These are phyloP conservation scores for Plectranthus barbatus DNA, from an alignment of 257 asterid species.

Conservation along the genomic window DNA sequence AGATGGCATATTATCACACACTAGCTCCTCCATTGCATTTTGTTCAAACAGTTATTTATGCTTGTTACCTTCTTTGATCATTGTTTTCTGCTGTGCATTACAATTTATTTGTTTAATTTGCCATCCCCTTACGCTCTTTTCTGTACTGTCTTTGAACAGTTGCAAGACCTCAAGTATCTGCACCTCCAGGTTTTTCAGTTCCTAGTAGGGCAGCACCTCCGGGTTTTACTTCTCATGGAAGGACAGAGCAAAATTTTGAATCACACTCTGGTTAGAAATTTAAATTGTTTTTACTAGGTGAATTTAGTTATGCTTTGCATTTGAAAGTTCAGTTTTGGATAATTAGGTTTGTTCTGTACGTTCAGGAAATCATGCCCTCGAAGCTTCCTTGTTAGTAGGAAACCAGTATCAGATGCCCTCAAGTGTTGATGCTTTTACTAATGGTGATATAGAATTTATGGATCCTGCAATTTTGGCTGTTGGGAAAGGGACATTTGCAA, in stretches of 20 bases:
- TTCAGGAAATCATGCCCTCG: conserved; percentile 60
- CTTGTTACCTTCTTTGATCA: neutral
- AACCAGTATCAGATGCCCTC: conserved; percentile 57
- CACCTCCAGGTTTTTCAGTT: too few species aligned
- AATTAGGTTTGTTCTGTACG: conserved; percentile 2
- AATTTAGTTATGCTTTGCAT: neutral
- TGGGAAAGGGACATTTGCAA: conserved; percentile 73
- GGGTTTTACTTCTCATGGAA: too few species aligned
- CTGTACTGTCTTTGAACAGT: neutral
- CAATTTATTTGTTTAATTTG: neutral
- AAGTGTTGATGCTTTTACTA: conserved; percentile 32
- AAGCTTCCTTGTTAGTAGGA: conserved; percentile 40
- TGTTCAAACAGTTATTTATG: neutral
- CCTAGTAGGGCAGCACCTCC: too few species aligned
- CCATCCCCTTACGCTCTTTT: conserved; percentile 9
- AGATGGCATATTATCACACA: neutral
- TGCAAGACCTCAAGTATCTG: too few species aligned
- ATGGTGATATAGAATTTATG: conserved; percentile 74
- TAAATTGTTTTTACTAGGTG: neutral
- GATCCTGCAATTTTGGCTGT: conserved; percentile 99
- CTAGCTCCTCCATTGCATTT: neutral
- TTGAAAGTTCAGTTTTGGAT: neutral
- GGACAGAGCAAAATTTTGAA: too few species aligned
- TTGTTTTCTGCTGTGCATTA: neutral
- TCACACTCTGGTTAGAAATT: conserved; percentile 44